Evolutionary conservation across 2,329 filamentous ascomycete genomes (phyloP).

Genomic region (Ophiosphaerella korrae): DNA sequence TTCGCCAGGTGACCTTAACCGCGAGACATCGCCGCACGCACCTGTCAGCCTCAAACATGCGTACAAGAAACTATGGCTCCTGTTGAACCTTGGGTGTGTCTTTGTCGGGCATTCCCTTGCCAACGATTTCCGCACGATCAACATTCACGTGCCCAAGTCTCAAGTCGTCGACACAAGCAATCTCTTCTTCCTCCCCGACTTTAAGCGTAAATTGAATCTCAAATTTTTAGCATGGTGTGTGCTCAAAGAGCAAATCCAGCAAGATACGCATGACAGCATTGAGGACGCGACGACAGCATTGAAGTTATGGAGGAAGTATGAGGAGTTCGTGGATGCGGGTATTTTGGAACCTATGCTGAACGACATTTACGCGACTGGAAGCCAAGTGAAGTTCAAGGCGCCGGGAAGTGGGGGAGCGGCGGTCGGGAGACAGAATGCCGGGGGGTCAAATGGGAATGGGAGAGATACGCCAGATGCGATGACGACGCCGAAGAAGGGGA

Average conservation of each 20-base stretch:
- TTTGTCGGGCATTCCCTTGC: conserved; percentile 94
- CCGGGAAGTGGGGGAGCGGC: conserved; percentile 31
- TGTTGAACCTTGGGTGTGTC: conserved; percentile 90
- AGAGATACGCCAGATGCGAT: conserved; percentile 63
- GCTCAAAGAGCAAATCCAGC: conserved; percentile 91
- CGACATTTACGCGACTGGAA: conserved; percentile 76
- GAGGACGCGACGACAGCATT: conserved; percentile 92
- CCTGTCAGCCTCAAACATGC: conserved; percentile 86
- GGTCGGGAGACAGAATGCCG: conserved; percentile 5
- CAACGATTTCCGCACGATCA: conserved; percentile 97
- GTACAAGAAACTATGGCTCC: conserved; percentile 97
- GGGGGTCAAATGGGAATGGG: conserved; percentile 32
- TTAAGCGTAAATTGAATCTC: conserved; percentile 84
- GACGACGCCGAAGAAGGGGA: conserved; percentile 56
- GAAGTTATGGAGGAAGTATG: conserved; percentile 85
- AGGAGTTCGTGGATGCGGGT: conserved; percentile 86
- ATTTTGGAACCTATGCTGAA: conserved; percentile 82
- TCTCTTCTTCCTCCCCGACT: conserved; percentile 81
- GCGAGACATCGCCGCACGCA: conserved; percentile 76
- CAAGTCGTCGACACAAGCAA: conserved; percentile 96
- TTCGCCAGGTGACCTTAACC: conserved; percentile 81
- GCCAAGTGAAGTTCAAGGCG: conserved; percentile 55
- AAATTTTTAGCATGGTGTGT: conserved; percentile 88
- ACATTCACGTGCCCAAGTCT: conserved; percentile 88
- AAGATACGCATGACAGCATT: conserved; percentile 90